Conservation (phyloP, 768 basidiomycete genomes). For the Neoboletus subvelutipes region DNA sequence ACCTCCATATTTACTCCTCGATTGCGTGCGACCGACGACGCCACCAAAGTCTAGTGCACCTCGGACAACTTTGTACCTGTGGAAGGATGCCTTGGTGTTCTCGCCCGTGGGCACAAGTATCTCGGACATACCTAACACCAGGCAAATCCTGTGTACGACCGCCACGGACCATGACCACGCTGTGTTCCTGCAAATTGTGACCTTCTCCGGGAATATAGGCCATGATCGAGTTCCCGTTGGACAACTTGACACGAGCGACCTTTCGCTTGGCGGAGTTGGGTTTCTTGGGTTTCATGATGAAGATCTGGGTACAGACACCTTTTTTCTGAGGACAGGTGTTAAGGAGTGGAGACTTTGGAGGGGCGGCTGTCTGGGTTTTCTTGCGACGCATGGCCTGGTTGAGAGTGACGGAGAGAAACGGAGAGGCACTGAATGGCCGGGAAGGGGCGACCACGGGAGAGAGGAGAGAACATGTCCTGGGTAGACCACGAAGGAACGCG, state of each 20-base stretch:
- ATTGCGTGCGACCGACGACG: constrained; percentile 77
- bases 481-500: constrained; percentile 25
- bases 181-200: constrained; percentile 97
- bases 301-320: constrained; percentile 83
- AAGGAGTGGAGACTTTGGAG: constrained; percentile 73
- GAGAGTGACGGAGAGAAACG: constrained; percentile 63
- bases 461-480: constrained; percentile 21
- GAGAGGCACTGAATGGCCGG: constrained; percentile 64
- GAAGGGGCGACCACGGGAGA: constrained; percentile 9
- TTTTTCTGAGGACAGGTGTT: constrained; percentile 81
- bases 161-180: constrained; percentile 91
- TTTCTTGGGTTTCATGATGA: constrained; percentile 89
- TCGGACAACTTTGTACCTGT: constrained; percentile 92
- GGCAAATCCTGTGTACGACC: constrained; percentile 97
- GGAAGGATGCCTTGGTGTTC: constrained; percentile 1
- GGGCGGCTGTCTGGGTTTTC: constrained; percentile 47
- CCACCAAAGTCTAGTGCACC: constrained; percentile 90
- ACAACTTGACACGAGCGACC: constrained; percentile 90
- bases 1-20: constrained; percentile 94
- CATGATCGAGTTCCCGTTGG: constrained; percentile 84
- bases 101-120: not conserved
- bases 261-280: constrained; percentile 99
- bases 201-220: constrained; percentile 98
- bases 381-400: constrained; percentile 88
- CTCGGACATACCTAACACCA: constrained; percentile 78